Evolutionary conservation across 163 green algal genomes (phyloP).

Genomic region (Scenedesmus sp.): DNA sequence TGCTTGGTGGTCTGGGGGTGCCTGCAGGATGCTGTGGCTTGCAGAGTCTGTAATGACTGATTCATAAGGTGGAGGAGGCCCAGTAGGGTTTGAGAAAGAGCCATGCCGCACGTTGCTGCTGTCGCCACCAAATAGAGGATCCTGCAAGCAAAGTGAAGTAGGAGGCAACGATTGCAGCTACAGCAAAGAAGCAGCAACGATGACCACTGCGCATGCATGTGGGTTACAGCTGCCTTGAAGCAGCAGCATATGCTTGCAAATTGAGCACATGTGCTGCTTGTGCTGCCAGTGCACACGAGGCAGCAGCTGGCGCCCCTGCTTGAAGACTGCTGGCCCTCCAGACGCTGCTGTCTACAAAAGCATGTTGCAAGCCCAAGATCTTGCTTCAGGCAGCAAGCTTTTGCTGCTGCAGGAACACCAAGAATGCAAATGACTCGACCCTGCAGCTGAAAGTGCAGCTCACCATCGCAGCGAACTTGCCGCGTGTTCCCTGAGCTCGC

Average conservation of each 20-base stretch:
- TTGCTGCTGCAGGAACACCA: not conserved
- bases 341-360: not conserved
- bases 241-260: not conserved
- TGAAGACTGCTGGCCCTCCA: not conserved
- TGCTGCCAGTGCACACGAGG: not conserved
- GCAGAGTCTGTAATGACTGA: slow-evolving; percentile 43
- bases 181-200: too few species aligned
- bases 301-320: not conserved
- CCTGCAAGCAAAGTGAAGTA: not conserved
- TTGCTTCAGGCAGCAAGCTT: not conserved
- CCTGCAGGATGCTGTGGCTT: slow-evolving; percentile 14
- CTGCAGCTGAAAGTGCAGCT: not conserved
- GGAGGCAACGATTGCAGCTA: too few species aligned
- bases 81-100: slow-evolving; percentile 28
- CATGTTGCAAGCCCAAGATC: not conserved
- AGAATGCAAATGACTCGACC: not conserved
- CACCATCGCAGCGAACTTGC: not conserved
- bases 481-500: not conserved
- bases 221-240: not conserved
- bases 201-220: too few species aligned
- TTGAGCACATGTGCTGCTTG: not conserved
- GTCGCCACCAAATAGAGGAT: slow-evolving; percentile 14
- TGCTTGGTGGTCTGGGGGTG: slow-evolving; percentile 15
- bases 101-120: slow-evolving; percentile 39
- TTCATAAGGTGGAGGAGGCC: slow-evolving; percentile 40